Percentiles rank a stretch among this genome's conserved stretches.
Evolutionary conservation across 805 yeast species (phyloP).

Genomic region (Ogataea sp.): DNA sequence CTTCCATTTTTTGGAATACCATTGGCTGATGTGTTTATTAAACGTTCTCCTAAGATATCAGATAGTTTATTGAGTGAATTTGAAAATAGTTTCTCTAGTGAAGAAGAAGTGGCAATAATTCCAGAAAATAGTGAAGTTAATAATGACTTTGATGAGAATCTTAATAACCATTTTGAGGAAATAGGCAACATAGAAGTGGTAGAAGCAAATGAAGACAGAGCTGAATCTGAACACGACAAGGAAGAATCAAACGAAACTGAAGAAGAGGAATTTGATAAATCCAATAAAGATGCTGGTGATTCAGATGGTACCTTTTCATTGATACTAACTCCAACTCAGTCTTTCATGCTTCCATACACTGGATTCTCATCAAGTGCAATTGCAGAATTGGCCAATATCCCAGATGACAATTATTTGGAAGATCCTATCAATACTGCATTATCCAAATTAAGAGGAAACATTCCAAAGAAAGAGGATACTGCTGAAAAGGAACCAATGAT

Average conservation of each 20-base stretch:
- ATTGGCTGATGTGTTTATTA: neutral
- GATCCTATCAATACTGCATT: conserved; percentile 74
- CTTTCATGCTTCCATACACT: conserved; percentile 31
- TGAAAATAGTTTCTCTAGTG: conserved; percentile 17
- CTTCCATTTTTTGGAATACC: conserved; percentile 16
- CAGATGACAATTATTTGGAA: conserved; percentile 62
- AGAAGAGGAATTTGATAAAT: conserved; percentile 1
- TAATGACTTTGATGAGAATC: too few species aligned
- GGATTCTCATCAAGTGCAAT: conserved; percentile 51
- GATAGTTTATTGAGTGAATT: conserved; percentile 2
- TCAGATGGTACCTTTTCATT: conserved; percentile 19
- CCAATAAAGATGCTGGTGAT: conserved; percentile 8
- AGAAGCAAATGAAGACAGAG: conserved; percentile 1
- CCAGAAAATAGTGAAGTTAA: too few species aligned
- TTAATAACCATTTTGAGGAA: too few species aligned
- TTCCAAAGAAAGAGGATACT: neutral
- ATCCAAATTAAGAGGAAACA: conserved; percentile 68
- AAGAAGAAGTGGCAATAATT: too few species aligned
- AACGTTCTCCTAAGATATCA: neutral
- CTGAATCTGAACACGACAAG: conserved; percentile 14
- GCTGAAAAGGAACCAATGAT: neutral
- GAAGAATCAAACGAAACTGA: too few species aligned
- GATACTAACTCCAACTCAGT: conserved; percentile 23
- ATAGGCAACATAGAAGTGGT: neutral
- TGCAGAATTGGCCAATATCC: conserved; percentile 74